Base-by-base conservation (phyloP, 306 rosid species). In the Rosa rugosa region DNA sequence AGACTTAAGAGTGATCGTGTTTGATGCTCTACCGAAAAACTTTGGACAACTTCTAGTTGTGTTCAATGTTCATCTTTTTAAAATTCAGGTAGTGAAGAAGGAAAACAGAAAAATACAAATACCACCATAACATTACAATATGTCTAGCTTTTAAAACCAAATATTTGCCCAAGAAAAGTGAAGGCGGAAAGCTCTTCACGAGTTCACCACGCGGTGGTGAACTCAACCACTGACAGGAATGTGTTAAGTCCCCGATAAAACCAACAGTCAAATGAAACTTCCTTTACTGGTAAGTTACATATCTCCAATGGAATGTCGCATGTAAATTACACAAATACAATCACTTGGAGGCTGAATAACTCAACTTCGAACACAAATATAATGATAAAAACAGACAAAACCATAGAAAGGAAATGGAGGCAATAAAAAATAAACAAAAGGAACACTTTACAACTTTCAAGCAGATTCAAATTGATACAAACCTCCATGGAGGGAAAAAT, bases 401-500 rank as follows among this genome's bases (percentile, higher is more conserved):
- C 42, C 5, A 69, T 45, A 20, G 16, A 27, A 2, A 50, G 42
- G 11, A 50, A 75, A 49, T 56, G 23, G 8, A 22, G 62, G 25
- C 18, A 16, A 44, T 27, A 41, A 20, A 42, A 57, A 69, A 71
- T 3, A 18, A 31, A 64, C 0, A 18, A 34, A 38, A 76, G 13
- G 45, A 74, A 85, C 56, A 78, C 81, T 86, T 79, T 86, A 90
- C 91, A 81, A 81, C 75, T 84, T 84, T 83, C 73, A 42, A 75
- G 38, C 74, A 79, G 79, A 77, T 80, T 85, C 53, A 46, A 70
- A 85, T 69, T 69, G 40, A 80, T 75, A 83, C 90, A 88, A 66
- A 80, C 83, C 84, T 75, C 83, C 72, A 82, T 69, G 45, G 63
- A 71, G 70, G 62, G 4, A 69, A 81, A 4, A 79, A 69, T 47